These are phyloP conservation scores for Ogataea paraovalis DNA, from an alignment of 805 yeast genomes.

Conservation along the genomic window DNA sequence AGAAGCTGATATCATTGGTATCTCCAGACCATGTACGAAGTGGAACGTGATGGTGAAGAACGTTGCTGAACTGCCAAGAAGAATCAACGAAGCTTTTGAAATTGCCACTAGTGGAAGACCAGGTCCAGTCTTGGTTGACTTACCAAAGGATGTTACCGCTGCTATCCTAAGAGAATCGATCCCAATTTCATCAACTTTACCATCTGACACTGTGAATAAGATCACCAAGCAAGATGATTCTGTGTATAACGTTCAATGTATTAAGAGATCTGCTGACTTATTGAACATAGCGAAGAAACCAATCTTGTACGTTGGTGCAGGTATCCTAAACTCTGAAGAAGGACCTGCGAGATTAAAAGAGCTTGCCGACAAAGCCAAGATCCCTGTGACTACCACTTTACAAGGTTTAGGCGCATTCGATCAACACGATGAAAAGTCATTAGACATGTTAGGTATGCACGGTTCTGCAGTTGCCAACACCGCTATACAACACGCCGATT, in stretches of 20 bases:
- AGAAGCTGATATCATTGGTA: constrained; percentile 97
- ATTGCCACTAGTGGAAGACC: constrained; percentile 96
- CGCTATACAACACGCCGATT: constrained; percentile 91
- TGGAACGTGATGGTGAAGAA: constrained; percentile 99
- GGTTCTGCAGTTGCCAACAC: constrained; percentile 93
- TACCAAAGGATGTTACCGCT: constrained; percentile 97
- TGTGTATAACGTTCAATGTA: constrained; percentile 70
- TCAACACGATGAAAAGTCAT: constrained; percentile 82
- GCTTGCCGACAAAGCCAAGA: constrained; percentile 83
- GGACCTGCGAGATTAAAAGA: constrained; percentile 79
- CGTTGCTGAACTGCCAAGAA: constrained; percentile 89
- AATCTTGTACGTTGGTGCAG: constrained; percentile 86
- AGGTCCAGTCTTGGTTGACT: constrained; percentile 95
- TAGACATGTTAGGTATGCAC: constrained; percentile 98
- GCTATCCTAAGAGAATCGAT: constrained; percentile 82
- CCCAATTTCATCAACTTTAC: constrained; percentile 74
- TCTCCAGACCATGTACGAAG: constrained; percentile 94
- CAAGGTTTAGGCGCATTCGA: constrained; percentile 95
- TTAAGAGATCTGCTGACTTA: constrained; percentile 71
- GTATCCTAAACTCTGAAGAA: constrained; percentile 72
- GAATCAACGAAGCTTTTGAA: constrained; percentile 97
- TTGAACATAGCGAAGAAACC: constrained; percentile 85
- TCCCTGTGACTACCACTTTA: constrained; percentile 94
- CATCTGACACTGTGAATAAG: constrained; percentile 65
- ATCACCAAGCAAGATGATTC: constrained; percentile 67